Evolutionary conservation across 495 filamentous ascomycete genomes (phyloP).

Genomic region (Melanomma pulvis-pyrius): DNA sequence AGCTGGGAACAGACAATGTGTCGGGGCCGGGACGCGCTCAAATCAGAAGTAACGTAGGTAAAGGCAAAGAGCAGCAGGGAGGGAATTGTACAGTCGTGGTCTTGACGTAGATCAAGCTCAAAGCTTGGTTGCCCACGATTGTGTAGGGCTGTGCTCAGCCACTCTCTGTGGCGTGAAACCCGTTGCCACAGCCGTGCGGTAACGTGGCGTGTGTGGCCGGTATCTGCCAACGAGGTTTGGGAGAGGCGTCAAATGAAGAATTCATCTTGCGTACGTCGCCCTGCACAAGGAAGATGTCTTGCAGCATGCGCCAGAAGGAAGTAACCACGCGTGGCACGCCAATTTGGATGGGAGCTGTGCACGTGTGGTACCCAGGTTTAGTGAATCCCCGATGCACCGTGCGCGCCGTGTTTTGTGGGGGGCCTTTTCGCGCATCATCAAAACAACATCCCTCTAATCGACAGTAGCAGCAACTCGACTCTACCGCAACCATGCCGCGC

Average conservation of each 20-base stretch:
- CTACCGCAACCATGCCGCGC: conserved; percentile 33
- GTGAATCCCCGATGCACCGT: too few relatives aligned
- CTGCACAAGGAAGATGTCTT: too few relatives aligned
- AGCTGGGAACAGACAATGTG: not conserved
- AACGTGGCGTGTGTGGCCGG: too few relatives aligned
- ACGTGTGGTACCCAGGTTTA: too few relatives aligned
- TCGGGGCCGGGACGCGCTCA: not conserved
- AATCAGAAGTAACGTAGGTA: not conserved
- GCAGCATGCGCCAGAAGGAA: too few relatives aligned
- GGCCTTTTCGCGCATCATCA: conserved; percentile 3
- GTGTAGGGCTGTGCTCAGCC: not conserved
- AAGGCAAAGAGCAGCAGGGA: too few relatives aligned
- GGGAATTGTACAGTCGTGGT: not conserved
- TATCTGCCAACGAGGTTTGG: too few relatives aligned
- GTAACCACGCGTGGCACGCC: too few relatives aligned
- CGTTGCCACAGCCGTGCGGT: not conserved
- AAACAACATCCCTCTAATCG: not conserved
- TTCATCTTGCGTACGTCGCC: too few relatives aligned
- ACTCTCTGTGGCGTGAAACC: not conserved
- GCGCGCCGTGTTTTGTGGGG: not conserved
- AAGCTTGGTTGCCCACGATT: not conserved
- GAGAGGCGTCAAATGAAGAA: too few relatives aligned
- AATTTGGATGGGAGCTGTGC: not conserved
- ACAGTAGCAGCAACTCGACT: too few relatives aligned
- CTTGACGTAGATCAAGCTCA: not conserved